These are phyloP conservation scores for Basipetospora chlamydospora DNA, from an alignment of 2,329 filamentous ascomycete genomes.

Conservation along the genomic window DNA sequence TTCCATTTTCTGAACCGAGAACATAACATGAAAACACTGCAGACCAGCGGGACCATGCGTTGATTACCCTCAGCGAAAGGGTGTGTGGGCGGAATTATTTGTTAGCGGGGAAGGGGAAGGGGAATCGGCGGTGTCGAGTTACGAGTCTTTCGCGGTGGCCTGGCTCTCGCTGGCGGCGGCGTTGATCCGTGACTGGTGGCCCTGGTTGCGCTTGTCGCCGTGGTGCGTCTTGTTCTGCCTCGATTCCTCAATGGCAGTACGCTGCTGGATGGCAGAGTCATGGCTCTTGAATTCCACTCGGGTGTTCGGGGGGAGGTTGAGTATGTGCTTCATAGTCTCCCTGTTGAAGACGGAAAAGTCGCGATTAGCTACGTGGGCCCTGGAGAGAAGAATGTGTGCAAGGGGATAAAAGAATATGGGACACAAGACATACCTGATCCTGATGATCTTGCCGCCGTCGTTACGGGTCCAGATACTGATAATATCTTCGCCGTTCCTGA, in stretches of 20 bases:
- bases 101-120: no score
- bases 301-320: conserved; percentile 76
- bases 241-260: conserved; percentile 78
- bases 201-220: conserved; percentile 17
- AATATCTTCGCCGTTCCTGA: conserved; percentile 91
- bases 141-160: no score
- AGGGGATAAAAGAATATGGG: no score
- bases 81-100: no score
- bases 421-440: conserved; percentile 60
- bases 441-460: conserved; percentile 83
- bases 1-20: no score
- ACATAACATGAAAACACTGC: no score
- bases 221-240: conserved; percentile 63
- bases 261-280: conserved; percentile 87
- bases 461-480: conserved; percentile 96
- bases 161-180: no score
- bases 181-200: conserved; percentile 6
- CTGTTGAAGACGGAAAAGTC: no score
- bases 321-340: conserved; percentile 83
- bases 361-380: not conserved
- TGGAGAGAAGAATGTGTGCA: conserved; percentile 1
- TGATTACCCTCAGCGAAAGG: no score
- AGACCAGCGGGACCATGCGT: no score
- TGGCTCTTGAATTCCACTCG: conserved; percentile 92
- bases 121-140: no score